Evolutionary conservation across 1,284 basidiomycete species (phyloP).

Genomic region (Austroboletus niveus): DNA sequence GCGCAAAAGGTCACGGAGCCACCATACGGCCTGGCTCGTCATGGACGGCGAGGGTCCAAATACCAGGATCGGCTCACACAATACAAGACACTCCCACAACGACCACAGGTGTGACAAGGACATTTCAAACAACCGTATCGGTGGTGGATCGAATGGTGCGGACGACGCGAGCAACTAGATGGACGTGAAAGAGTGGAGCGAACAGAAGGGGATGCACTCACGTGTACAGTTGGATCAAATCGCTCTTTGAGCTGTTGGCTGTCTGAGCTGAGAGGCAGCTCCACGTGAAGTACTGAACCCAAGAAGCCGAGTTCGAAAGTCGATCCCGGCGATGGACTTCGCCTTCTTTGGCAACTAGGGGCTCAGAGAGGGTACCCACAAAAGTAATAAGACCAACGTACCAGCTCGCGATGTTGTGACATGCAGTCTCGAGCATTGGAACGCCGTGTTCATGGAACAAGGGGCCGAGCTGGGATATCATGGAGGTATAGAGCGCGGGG

Average conservation of each 20-base stretch:
- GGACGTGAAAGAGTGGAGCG: not conserved
- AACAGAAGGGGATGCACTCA: conserved; percentile 26
- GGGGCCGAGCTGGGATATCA: conserved; percentile 74
- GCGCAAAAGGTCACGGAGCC: conserved; percentile 85
- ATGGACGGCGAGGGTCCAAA: conserved; percentile 80
- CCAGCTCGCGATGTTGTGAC: conserved; percentile 68
- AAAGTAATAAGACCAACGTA: conserved; percentile 18
- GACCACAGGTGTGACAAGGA: conserved; percentile 85
- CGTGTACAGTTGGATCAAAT: conserved; percentile 48
- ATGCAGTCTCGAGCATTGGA: conserved; percentile 82
- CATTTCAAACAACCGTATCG: conserved; percentile 72
- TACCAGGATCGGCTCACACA: conserved; percentile 87
- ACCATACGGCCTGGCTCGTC: conserved; percentile 86
- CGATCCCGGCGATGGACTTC: conserved; percentile 59
- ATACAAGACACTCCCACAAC: conserved; percentile 88
- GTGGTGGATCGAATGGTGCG: conserved; percentile 65
- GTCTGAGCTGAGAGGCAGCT: conserved; percentile 68
- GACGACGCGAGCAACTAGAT: conserved; percentile 76
- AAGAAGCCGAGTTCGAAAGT: conserved; percentile 78
- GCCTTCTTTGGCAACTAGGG: conserved; percentile 58
- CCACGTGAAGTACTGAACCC: conserved; percentile 69
- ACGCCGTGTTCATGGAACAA: conserved; percentile 73
- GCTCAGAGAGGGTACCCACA: conserved; percentile 7
- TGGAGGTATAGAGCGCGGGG: conserved; percentile 75
- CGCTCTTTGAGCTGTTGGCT: conserved; percentile 65